phyloP scores from a whole-genome alignment of 768 basidiomycete genomes.

The Mycena capillaripes region DNA sequence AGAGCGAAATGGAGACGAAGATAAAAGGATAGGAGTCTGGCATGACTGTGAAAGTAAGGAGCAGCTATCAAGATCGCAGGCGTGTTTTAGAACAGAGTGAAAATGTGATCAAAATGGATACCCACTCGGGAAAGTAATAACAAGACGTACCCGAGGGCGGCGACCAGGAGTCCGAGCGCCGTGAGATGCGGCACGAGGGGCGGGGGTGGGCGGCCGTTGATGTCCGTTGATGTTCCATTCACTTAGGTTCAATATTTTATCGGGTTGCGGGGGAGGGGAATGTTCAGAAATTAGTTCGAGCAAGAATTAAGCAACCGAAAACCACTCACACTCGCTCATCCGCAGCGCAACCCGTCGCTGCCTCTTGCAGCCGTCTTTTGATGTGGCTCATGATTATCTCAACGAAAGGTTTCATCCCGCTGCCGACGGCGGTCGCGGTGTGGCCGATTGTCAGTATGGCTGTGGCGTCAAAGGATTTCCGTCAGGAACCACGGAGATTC shows the following conservation, averaged over 20 bases:
- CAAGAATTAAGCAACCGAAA: not conserved
- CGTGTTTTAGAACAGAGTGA: conserved; percentile 91
- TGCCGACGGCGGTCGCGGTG: conserved; percentile 90
- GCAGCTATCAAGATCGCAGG: too few species aligned
- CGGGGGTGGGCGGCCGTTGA: conserved; percentile 62
- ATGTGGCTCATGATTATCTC: conserved; percentile 92
- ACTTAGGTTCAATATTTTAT: too few species aligned
- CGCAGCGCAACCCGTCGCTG: not conserved
- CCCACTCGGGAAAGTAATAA: too few species aligned
- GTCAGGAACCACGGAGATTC: too few species aligned
- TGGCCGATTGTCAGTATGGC: conserved; percentile 74
- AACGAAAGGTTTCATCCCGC: conserved; percentile 97
- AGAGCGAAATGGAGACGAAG: too few species aligned
- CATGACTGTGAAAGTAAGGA: too few species aligned
- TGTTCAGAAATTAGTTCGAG: too few species aligned
- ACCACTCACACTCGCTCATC: conserved; percentile 77
- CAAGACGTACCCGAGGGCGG: conserved; percentile 94
- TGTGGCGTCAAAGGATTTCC: too few species aligned
- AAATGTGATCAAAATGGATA: too few species aligned
- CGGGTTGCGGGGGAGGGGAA: too few species aligned
- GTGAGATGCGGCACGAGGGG: conserved; percentile 97
- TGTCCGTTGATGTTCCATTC: too few species aligned
- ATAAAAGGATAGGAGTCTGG: too few species aligned
- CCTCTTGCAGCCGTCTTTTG: conserved; percentile 56
- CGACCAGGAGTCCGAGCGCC: conserved; percentile 95